These are phyloP conservation scores for Penicillium waksmanii DNA, from an alignment of 495 filamentous ascomycete genomes.

Conservation along the genomic window DNA sequence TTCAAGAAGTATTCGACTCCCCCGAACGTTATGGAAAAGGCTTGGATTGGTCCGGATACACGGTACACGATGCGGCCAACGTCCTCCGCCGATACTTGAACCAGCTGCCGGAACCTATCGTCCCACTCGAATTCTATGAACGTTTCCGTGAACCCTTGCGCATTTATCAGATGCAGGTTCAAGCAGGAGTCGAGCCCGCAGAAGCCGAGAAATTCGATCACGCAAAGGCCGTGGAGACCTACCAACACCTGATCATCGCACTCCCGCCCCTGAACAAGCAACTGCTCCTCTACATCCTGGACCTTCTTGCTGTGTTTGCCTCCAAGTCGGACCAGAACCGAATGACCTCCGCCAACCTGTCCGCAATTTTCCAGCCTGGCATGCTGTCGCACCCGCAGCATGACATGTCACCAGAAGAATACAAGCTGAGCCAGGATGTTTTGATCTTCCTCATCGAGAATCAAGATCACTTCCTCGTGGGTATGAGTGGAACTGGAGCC, in stretches of 20 bases:
- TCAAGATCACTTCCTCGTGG: slow-evolving; percentile 87
- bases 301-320: slow-evolving; percentile 96
- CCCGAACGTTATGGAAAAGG: slow-evolving; percentile 97
- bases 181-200: slow-evolving; percentile 21
- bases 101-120: slow-evolving; percentile 91
- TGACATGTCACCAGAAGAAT: slow-evolving; percentile 92
- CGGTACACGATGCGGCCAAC: slow-evolving; percentile 97
- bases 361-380: slow-evolving; percentile 98
- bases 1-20: slow-evolving; percentile 88
- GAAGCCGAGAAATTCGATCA: slow-evolving; percentile 68
- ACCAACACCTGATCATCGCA: slow-evolving; percentile 89
- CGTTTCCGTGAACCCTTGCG: slow-evolving; percentile 84
- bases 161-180: slow-evolving; percentile 71
- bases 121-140: slow-evolving; percentile 92
- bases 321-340: slow-evolving; percentile 96
- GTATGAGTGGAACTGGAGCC: slow-evolving; percentile 89
- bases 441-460: slow-evolving; percentile 98
- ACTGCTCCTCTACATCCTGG: slow-evolving; percentile 92
- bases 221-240: slow-evolving; percentile 74
- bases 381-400: slow-evolving; percentile 92
- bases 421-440: slow-evolving; percentile 93
- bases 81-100: slow-evolving; percentile 95
- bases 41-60: slow-evolving; percentile 95
- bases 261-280: slow-evolving; percentile 93
- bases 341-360: slow-evolving; percentile 92